phyloP scores from a whole-genome alignment of 164 flowering plant genomes.

The Paratinospora sagittata region DNA sequence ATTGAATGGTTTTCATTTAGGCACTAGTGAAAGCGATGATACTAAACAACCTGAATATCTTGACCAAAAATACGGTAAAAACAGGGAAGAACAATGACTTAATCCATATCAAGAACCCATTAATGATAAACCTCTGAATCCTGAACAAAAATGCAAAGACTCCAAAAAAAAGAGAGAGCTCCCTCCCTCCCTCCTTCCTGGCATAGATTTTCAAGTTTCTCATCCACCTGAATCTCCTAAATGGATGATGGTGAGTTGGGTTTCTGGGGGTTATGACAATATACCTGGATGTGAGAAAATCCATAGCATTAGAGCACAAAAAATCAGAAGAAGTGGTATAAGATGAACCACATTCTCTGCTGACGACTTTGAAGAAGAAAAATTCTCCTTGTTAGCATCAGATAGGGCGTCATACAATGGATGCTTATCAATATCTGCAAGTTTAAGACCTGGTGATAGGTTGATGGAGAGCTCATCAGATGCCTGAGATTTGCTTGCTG shows the following conservation, averaged over 20 bases:
- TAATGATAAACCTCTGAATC: no score
- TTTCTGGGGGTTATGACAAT: background rate
- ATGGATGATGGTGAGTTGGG: background rate
- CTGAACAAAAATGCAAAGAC: background rate
- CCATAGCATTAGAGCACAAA: conserved; percentile 57
- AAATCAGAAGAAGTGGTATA: conserved; percentile 47
- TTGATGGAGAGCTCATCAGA: conserved; percentile 45
- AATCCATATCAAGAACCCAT: no score
- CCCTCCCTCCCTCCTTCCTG: background rate
- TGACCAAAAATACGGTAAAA: no score
- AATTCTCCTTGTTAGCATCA: conserved; percentile 33
- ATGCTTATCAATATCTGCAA: conserved; percentile 20
- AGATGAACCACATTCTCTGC: conserved; percentile 49
- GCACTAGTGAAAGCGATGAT: background rate
- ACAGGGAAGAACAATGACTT: no score
- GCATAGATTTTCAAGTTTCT: background rate
- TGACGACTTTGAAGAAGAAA: conserved; percentile 11
- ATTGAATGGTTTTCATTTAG: background rate
- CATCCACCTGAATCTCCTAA: no score
- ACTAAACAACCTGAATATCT: no score
- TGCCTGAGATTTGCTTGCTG: conserved; percentile 32
- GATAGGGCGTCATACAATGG: conserved; percentile 22
- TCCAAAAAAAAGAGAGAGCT: no score
- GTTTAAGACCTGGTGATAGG: conserved; percentile 26
- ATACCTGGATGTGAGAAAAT: conserved; percentile 36